Percentiles rank a stretch among this genome's conserved stretches.
These are phyloP conservation scores for Penicillium sp. DNA, from an alignment of 2,329 filamentous ascomycete species.

Conservation along the genomic window DNA sequence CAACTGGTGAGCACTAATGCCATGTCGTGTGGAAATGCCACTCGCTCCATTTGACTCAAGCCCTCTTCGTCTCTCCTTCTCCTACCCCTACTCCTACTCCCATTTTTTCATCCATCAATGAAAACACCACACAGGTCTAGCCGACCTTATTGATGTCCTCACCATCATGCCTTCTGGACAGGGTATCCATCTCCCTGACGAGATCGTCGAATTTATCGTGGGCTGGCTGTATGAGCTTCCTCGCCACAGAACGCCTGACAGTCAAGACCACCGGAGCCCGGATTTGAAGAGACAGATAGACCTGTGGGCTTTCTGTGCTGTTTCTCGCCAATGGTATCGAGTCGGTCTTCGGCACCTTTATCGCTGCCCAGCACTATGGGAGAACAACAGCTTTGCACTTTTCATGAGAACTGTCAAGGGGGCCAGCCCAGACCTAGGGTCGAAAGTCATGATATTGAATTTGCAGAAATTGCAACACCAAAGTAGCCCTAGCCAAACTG, in stretches of 20 bases:
- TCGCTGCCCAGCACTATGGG: slow-evolving; percentile 48
- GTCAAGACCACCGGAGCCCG: not conserved
- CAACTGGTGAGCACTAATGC: too few species aligned
- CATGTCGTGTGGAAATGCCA: not conserved
- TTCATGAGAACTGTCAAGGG: slow-evolving; percentile 56
- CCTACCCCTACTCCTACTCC: not conserved
- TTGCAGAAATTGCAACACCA: slow-evolving; percentile 58
- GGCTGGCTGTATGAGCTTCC: slow-evolving; percentile 39
- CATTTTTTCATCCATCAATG: not conserved
- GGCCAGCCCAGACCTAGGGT: slow-evolving; percentile 51
- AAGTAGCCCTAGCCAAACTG: slow-evolving; percentile 56
- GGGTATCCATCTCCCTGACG: slow-evolving; percentile 50
- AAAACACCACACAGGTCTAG: too few species aligned
- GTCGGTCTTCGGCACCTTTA: slow-evolving; percentile 54
- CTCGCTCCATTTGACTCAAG: not conserved
- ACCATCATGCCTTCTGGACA: not conserved
- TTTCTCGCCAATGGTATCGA: slow-evolving; percentile 57
- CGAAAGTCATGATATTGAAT: slow-evolving; percentile 51
- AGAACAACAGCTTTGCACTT: slow-evolving; percentile 51
- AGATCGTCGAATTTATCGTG: slow-evolving; percentile 54
- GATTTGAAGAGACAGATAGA: slow-evolving; percentile 39
- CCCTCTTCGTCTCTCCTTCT: not conserved
- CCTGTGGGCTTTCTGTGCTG: slow-evolving; percentile 52
- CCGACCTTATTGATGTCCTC: too few species aligned
- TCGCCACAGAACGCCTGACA: too few species aligned